Evolutionary conservation across 1,139 yeast genomes (phyloP).

Genomic region (Zygosaccharomyces sapae): DNA sequence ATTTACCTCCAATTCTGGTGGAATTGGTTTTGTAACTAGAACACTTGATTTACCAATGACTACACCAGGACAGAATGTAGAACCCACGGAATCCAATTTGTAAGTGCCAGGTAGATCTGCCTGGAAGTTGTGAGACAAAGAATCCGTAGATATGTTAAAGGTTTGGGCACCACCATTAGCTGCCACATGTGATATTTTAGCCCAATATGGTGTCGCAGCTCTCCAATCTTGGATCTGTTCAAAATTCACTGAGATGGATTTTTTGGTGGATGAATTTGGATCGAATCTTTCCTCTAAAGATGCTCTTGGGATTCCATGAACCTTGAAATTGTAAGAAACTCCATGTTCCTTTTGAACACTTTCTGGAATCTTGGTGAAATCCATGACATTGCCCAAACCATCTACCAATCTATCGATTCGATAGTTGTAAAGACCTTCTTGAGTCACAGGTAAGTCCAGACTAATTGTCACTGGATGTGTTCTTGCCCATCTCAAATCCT

Average conservation of each 20-base stretch:
- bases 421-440: slow-evolving; percentile 60
- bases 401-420: slow-evolving; percentile 66
- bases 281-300: slow-evolving; percentile 38
- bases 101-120: slow-evolving; percentile 60
- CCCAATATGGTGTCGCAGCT: slow-evolving; percentile 42
- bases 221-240: slow-evolving; percentile 29
- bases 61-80: slow-evolving; percentile 63
- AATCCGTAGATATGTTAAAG: slow-evolving; percentile 25
- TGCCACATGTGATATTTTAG: slow-evolving; percentile 27
- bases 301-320: slow-evolving; percentile 61
- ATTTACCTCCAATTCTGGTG: slow-evolving; percentile 51
- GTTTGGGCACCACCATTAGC: slow-evolving; percentile 36
- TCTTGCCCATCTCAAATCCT: slow-evolving; percentile 51
- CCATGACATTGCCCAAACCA: slow-evolving; percentile 65
- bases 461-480: slow-evolving; percentile 46
- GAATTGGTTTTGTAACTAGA: slow-evolving; percentile 47
- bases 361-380: slow-evolving; percentile 42
- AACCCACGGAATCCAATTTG: slow-evolving; percentile 47
- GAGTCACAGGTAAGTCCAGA: slow-evolving; percentile 45
- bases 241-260: slow-evolving; percentile 41
- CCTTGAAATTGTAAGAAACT: slow-evolving; percentile 50
- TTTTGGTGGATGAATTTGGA: slow-evolving; percentile 41
- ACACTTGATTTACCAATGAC: slow-evolving; percentile 46
- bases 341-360: slow-evolving; percentile 41
- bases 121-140: slow-evolving; percentile 16